Base-by-base conservation (phyloP, 495 filamentous ascomycete species). In the Chaetomium tenue region DNA sequence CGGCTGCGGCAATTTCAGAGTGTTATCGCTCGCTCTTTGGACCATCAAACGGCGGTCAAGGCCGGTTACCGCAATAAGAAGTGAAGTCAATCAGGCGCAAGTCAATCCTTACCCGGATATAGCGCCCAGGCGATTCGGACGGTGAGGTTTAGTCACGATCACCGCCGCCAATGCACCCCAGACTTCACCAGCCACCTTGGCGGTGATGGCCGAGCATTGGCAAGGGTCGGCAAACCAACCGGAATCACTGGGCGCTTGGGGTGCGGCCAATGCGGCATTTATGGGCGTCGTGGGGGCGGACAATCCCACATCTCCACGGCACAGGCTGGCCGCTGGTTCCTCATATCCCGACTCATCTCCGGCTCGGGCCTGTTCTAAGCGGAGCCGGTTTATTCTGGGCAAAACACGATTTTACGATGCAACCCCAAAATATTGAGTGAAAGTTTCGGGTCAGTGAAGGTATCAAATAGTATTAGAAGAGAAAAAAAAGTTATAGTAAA, bases 401-500 rank as follows among this genome's bases (percentile, higher is more conserved):
- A 37, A 37, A 37, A 12, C 11, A 37, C 33, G 33, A 37, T 11
- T 37, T 37, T 37, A 37, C 33, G 33, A 37, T 8, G 33, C 33
- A 8, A 37, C 33, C 3, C 3, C 33, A 37, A 37, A 37, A 6
- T 30, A 37, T 37, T 8, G 42, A 5, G 5, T 2, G 25, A 15
- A 25, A 13, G 22, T 50, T 16, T 40, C 20, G 13, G 42, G 25
- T 20, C 42, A 59, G 42, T 59, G 42, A 42, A 54, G 60, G 61
- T 57, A 63, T 63, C 61, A 64, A 59, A 22, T 59, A 33, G 56
- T 64, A 60, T 64, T 58, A 59, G 22, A 28, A 23, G 55, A 44
- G 54, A 58, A 54, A 54, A 59, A 47, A 37, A n/a, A n/a, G n/a
- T n/a, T 64, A 59, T 64, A 59, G 54, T 52, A 42, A 64, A 63